These are phyloP conservation scores for Firmiana major DNA, from an alignment of 345 rosid genomes.

Conservation along the genomic window DNA sequence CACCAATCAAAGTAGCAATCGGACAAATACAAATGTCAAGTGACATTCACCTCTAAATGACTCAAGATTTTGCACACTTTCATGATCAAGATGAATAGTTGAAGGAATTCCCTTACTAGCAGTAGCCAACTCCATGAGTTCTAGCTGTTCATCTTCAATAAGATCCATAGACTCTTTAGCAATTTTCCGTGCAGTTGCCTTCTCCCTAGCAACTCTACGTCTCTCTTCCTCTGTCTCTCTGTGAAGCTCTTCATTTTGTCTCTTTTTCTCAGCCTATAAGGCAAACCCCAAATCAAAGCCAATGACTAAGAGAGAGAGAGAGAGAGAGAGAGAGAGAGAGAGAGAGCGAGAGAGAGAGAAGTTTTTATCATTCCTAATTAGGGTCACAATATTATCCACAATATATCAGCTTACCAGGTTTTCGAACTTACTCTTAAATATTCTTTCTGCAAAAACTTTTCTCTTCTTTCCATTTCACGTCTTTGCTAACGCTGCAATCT, in stretches of 20 bases:
- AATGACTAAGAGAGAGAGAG: not conserved
- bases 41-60: slow-evolving; percentile 62
- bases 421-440: slow-evolving; percentile 46
- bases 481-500: slow-evolving; percentile 76
- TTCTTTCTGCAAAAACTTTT: slow-evolving; percentile 87
- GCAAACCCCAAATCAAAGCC: slow-evolving; percentile 3
- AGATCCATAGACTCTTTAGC: slow-evolving; percentile 99
- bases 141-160: slow-evolving; percentile 97
- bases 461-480: slow-evolving; percentile 92
- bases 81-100: slow-evolving; percentile 71
- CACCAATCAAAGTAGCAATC: not conserved
- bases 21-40: not conserved
- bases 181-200: slow-evolving; percentile 93
- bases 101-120: slow-evolving; percentile 72
- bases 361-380: not conserved
- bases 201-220: slow-evolving; percentile 88
- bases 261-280: slow-evolving; percentile 78
- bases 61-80: slow-evolving; percentile 79
- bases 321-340: slow-evolving; percentile 20
- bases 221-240: slow-evolving; percentile 82
- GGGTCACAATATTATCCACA: slow-evolving; percentile 2
- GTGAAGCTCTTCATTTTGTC: slow-evolving; percentile 84
- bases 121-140: slow-evolving; percentile 97
- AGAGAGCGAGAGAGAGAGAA: slow-evolving; percentile 13
- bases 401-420: slow-evolving; percentile 1